These are phyloP conservation scores for Moelleriella libera DNA, from an alignment of 2,329 filamentous ascomycete species.

Conservation along the genomic window DNA sequence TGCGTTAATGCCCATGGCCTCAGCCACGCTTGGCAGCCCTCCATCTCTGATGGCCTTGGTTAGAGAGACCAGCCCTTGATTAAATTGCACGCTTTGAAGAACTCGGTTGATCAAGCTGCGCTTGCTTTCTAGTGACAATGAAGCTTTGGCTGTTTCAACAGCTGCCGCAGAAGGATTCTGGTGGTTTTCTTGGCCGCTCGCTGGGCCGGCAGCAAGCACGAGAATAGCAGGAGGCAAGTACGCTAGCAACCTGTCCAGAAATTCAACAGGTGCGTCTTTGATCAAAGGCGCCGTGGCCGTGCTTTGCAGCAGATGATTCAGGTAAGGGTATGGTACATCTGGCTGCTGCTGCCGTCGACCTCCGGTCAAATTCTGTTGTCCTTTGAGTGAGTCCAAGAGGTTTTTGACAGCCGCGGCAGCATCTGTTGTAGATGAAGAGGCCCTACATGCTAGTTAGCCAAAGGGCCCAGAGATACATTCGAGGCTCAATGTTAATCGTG, in stretches of 20 bases:
- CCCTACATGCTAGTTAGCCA: slow-evolving; percentile 40
- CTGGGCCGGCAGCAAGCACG: slow-evolving; percentile 54
- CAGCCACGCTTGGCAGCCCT: slow-evolving; percentile 76
- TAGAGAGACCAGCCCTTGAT: slow-evolving; percentile 71
- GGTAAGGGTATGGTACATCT: slow-evolving; percentile 61
- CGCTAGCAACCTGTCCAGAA: slow-evolving; percentile 60
- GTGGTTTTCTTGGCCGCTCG: slow-evolving; percentile 38
- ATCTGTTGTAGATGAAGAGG: slow-evolving; percentile 45
- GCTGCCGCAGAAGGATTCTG: slow-evolving; percentile 55
- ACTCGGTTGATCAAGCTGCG: slow-evolving; percentile 68
- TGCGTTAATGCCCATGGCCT: slow-evolving; percentile 69
- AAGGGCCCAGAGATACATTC: slow-evolving; percentile 1
- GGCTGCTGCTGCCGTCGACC: slow-evolving; percentile 17
- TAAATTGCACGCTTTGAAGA: slow-evolving; percentile 78
- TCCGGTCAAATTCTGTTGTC: slow-evolving; percentile 28
- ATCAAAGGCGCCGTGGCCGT: slow-evolving; percentile 66
- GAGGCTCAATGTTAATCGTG: neutral
- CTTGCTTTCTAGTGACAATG: slow-evolving; percentile 64
- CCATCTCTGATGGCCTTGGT: slow-evolving; percentile 83
- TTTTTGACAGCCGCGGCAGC: slow-evolving; percentile 71
- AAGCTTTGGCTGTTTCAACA: slow-evolving; percentile 58
- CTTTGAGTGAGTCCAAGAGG: slow-evolving; percentile 71
- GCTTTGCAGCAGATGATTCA: slow-evolving; percentile 73
- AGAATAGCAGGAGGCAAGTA: slow-evolving; percentile 70
- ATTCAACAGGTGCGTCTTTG: slow-evolving; percentile 46